Percentiles rank a stretch among this genome's conserved stretches.
phyloP scores from a whole-genome alignment of 768 basidiomycete species.

The Serendipita sp. region DNA sequence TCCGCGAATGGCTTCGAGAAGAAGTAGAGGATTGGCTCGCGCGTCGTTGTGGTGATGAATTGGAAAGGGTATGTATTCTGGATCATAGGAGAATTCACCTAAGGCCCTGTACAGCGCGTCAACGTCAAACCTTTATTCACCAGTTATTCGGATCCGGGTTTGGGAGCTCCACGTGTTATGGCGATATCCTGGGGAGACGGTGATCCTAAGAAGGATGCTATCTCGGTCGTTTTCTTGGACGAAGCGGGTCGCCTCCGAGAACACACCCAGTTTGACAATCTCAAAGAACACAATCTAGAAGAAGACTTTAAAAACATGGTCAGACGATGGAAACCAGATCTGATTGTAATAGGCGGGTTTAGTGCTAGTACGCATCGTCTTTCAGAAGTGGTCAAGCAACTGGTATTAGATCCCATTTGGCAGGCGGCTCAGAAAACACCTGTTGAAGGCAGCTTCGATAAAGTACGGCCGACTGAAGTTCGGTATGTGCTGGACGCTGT shows the following conservation, averaged over 20 bases:
- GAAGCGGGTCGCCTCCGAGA: constrained; percentile 83
- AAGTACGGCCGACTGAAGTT: neutral
- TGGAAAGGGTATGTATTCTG: constrained; percentile 46
- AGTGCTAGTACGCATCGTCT: constrained; percentile 65
- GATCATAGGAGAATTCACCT: constrained; percentile 9
- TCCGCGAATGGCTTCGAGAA: constrained; percentile 72
- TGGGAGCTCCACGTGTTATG: constrained; percentile 45
- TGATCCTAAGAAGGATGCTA: constrained; percentile 80
- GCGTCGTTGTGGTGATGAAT: constrained; percentile 41
- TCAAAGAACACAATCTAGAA: constrained; percentile 49
- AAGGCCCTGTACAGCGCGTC: neutral
- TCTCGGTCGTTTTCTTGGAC: constrained; percentile 73
- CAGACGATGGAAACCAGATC: constrained; percentile 67
- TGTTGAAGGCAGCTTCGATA: neutral
- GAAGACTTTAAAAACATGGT: constrained; percentile 74
- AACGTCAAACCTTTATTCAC: neutral
- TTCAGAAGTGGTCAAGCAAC: constrained; percentile 44
- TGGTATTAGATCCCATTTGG: constrained; percentile 22
- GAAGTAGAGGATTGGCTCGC: constrained; percentile 80
- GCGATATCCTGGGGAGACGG: constrained; percentile 93
- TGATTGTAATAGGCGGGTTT: constrained; percentile 81
- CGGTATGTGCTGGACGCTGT: constrained; percentile 74
- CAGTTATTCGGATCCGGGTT: neutral
- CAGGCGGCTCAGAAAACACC: constrained; percentile 15
- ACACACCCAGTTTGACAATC: constrained; percentile 74